Evolutionary conservation across 2,329 filamentous ascomycete species (phyloP), one percentile per base, ranked within the genome.

Genomic region (Fusarium sororula): DNA sequence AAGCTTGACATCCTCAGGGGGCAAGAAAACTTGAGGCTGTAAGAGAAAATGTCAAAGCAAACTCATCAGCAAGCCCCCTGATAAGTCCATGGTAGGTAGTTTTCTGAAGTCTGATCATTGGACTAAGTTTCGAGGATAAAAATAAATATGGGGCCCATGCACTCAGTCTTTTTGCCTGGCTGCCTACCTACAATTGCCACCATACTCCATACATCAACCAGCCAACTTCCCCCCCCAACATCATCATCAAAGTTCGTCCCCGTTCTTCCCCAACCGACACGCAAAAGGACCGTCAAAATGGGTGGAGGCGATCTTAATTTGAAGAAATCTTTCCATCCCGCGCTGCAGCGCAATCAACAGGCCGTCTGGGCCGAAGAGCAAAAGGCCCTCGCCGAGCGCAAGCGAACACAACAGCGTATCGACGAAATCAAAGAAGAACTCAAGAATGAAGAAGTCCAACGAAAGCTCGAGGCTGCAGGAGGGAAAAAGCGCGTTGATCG

Each of bases 361-460:
- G 90, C 90, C 81, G 95, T 98, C 76, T 98, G 94, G 91, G 91
- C 96, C 71, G 94, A 97, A 82, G 95, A 98, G 81, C 92, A 96
- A 82, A 94, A 94, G 75, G 96, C 96, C 7, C 90, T 99, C 18
- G 94, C 96, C 60, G 96, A 99, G 87, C 93, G 96, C 83, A 98
- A 98, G 82, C 92, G 93, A 76, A 97, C 95, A 71, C 94, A 97
- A 66, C 94, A 96, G 79, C 92, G 97, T 70, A 90, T 95, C 79
- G 95, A 97, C 79, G 96, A 99, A 83, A 92, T 97, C 75, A 94
- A 95, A 76, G 95, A 98, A 82, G 97, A 99, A 85, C 91, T 95
- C 53, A 92, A 93, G 54, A 93, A 98, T 75, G 94, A 98, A 82
- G 95, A 98, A 82, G 90, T 98, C 3, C 94, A 98, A 82, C 90